Evolutionary conservation across 2,329 filamentous ascomycete genomes (phyloP), one percentile per base, ranked within the genome.

Genomic region (Boeremia exigua): DNA sequence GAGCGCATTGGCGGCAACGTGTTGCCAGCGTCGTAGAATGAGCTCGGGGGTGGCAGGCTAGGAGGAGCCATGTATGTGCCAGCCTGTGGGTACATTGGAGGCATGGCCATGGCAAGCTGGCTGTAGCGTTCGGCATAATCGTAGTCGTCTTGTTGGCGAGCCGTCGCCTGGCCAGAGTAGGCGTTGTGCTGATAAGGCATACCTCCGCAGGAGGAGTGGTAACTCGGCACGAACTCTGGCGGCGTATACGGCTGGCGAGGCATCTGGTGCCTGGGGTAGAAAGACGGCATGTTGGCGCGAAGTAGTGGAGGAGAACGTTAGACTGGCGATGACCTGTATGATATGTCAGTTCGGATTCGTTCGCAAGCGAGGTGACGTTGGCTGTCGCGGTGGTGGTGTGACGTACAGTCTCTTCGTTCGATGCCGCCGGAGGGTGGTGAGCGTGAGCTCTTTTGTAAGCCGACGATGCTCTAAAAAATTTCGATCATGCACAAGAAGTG

Each of bases 221-320:
- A 78, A 62, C 67, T 77, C 33, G 77, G 75, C 37, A 77, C 70
- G 59, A 77, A 79, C 65, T 82, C 80, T 56, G 80, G 80, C 10
- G 81, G 80, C 45, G 81, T 82, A 57, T 81, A 76, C 43, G 79
- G 70, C 57, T 75, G 73, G 60, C 75, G 70, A 49, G 75, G 74
- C 73, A 77, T 69, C 58, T 75, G 70, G 60, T 78, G 77, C 55
- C 78, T 75, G 47, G 78, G 76, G 66, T 81, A 81, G 70, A 81
- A 81, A 66, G 79, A 78, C 63, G 80, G 80, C 81, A 83, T 83
- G 71, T 65, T 77, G 70, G 69, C 66, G 62, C 61, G 60, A 62
- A 62, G 61, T 65, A 63, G 68, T 61, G 71, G 65, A 65, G 64
- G 62, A 54, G 63, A 72, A 74, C 70, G 67, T 75, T 75, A 78